Base-by-base conservation (phyloP, 2,329 filamentous ascomycete species). In the Epichloe hybrida region DNA sequence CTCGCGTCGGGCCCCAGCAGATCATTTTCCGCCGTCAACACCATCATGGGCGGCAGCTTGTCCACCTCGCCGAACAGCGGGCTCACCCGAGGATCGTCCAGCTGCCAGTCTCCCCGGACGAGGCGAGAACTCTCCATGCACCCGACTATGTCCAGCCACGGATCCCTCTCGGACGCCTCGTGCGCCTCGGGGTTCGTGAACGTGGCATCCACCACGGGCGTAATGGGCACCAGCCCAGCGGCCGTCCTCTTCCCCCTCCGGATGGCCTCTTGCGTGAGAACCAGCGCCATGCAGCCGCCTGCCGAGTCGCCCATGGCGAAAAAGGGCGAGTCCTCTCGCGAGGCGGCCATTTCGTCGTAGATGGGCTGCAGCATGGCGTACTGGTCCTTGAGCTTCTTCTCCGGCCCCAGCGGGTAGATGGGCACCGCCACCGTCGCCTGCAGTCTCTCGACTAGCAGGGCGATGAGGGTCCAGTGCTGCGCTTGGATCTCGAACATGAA, bases 371-470 rank as follows among this genome's bases (percentile, higher is more conserved):
- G 55, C 35, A 57, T 55, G 42, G 62, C 62, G 39, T 64, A 66
- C 55, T 64, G 63, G 37, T 60, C 59, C 52, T 58, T 51, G n/a
- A 65, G 55, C 20, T 55, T 56, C 41, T 58, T 58, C 48, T 66
- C 64, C 4, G 64, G 64, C 0, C 59, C 63, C 31, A 66, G 55
- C 7, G 64, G 64, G 42, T 65, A 65, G 39, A 66, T 56, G 17
- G 63, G 61, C 35, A 66, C 59, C 2, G 62, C 63, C 40, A 64
- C 54, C 12, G 60, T 55, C 43, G 64, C 64, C 54, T 63, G 58
- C 35, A 65, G 54, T 2, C 61, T 59, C 50, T 61, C 54, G 1
- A 62, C 61, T 35, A 65, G 55, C 42, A 54, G 49, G 5, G 58
- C 58, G 35, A 59, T 56, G 20, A 65, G 40, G 38, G 52, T 48